Evolutionary conservation across 2,329 filamentous ascomycete species (phyloP).

Genomic region (Aotearoamyces nothofagi): DNA sequence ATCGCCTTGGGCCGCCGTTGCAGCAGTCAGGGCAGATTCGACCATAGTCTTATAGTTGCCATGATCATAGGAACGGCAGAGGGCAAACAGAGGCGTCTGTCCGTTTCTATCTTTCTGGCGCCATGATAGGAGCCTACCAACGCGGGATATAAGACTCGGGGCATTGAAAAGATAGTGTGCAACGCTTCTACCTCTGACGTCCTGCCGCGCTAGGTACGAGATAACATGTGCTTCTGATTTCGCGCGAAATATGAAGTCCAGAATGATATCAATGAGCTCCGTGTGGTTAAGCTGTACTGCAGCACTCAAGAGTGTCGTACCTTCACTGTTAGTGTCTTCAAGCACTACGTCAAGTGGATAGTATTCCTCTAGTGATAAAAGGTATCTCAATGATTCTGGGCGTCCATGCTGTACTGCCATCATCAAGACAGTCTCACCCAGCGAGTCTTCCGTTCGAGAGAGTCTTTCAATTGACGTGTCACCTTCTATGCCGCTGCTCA

Average conservation of each 20-base stretch:
- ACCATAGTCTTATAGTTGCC: conserved; percentile 80
- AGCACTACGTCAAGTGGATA: conserved; percentile 59
- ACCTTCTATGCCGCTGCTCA: conserved; percentile 60
- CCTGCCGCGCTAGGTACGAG: conserved; percentile 60
- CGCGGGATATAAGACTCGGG: conserved; percentile 60
- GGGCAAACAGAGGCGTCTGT: conserved; percentile 90
- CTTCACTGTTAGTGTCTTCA: conserved; percentile 76
- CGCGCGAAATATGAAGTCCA: conserved; percentile 51
- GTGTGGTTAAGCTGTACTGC: conserved; percentile 73
- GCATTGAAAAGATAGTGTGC: conserved; percentile 96
- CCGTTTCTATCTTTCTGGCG: conserved; percentile 86
- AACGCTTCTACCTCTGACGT: conserved; percentile 73
- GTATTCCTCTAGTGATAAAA: conserved; percentile 62
- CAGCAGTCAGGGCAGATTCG: conserved; percentile 59
- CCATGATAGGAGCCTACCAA: conserved; percentile 76
- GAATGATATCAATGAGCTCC: conserved; percentile 58
- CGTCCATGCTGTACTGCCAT: conserved; percentile 68
- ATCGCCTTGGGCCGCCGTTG: conserved; percentile 62
- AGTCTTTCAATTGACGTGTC: conserved; percentile 74
- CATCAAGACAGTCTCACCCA: conserved; percentile 77
- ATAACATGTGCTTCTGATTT: conserved; percentile 39
- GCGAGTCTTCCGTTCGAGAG: conserved; percentile 51
- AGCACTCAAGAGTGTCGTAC: conserved; percentile 76
- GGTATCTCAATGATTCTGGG: conserved; percentile 58
- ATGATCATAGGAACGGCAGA: conserved; percentile 93